Base-by-base conservation (phyloP, 2,329 filamentous ascomycete genomes). In the Microdochium nivale region DNA sequence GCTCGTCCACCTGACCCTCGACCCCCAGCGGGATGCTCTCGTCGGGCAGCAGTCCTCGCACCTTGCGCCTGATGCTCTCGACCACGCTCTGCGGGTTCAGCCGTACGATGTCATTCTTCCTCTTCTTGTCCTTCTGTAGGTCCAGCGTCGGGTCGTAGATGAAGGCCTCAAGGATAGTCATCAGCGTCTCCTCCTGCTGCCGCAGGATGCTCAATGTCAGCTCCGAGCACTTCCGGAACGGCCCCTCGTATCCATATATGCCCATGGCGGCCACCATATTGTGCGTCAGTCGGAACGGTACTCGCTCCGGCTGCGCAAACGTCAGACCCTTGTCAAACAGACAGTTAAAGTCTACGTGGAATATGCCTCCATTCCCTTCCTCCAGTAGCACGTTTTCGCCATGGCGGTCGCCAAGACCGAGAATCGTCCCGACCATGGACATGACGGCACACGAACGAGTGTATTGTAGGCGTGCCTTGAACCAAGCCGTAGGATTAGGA, bases 321-420 rank as follows among this genome's bases (percentile, higher is more conserved):
- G 91, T 96, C 40, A 92, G 80, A 1, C 94, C 94, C 64, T 99
- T 99, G 74, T 99, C 95, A 67, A 99, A 99, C 3, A 99, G 83
- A 68, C 95, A 99, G 71, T 99, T 99, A 78, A 99, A 99, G 70
- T 99, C 94, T 47, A 99, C 95, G 69, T 99, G 94, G 69, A 99
- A 88, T 2, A 95, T 84, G 49, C 92, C 92, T 46, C 95, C 94
- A 57, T 90, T 95, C 52, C 88, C 87, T 71, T 97, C 90, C 67
- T 97, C 90, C 30, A 99, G 83, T 27, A 96, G 81, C 51, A 99
- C 89, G 68, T 99, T 99, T 68, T 99, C 94, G 53, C 92, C 92
- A 70, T 99, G 94, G 3, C 94, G 85, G 69, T 99, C 94, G 37
- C 94, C 94, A 0, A 99, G 77, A 0, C 87, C 94, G 3, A 99